Evolutionary conservation across 805 yeast species (phyloP).

Genomic region (Ogataea nakhonphanomensis): DNA sequence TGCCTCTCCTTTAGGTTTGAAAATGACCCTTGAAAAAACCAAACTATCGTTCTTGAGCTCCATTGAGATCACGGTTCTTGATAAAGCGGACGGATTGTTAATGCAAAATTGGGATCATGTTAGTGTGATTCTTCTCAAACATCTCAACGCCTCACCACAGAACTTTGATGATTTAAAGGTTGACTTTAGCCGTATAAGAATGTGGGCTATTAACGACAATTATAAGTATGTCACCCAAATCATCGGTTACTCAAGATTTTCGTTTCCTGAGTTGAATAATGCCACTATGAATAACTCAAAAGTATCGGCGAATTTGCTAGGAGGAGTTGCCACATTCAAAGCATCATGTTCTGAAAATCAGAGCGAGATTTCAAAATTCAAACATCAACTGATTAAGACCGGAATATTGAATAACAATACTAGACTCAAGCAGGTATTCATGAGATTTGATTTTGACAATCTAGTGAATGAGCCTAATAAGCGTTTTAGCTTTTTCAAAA

Average conservation of each 20-base stretch:
- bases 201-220: slow-evolving; percentile 89
- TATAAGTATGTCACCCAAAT: slow-evolving; percentile 73
- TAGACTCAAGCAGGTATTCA: slow-evolving; percentile 64
- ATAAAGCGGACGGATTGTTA: slow-evolving; percentile 80
- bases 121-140: slow-evolving; percentile 56
- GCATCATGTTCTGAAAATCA: slow-evolving; percentile 40
- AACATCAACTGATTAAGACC: slow-evolving; percentile 33
- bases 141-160: slow-evolving; percentile 73
- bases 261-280: slow-evolving; percentile 79
- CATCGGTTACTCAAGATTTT: slow-evolving; percentile 67
- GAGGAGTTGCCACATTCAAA: slow-evolving; percentile 58
- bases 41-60: slow-evolving; percentile 72
- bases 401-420: slow-evolving; percentile 36
- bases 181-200: slow-evolving; percentile 86
- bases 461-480: slow-evolving; percentile 71
- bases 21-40: slow-evolving; percentile 56
- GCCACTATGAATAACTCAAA: slow-evolving; percentile 42
- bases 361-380: slow-evolving; percentile 62
- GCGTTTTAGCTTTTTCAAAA: slow-evolving; percentile 78
- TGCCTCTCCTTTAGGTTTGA: slow-evolving; percentile 89
- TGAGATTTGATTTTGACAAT: slow-evolving; percentile 57
- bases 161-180: slow-evolving; percentile 59
- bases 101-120: slow-evolving; percentile 95
- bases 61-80: slow-evolving; percentile 76
- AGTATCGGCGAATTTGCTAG: slow-evolving; percentile 46